phyloP scores from a whole-genome alignment of 805 yeast species.

The Candida tallmaniae region DNA sequence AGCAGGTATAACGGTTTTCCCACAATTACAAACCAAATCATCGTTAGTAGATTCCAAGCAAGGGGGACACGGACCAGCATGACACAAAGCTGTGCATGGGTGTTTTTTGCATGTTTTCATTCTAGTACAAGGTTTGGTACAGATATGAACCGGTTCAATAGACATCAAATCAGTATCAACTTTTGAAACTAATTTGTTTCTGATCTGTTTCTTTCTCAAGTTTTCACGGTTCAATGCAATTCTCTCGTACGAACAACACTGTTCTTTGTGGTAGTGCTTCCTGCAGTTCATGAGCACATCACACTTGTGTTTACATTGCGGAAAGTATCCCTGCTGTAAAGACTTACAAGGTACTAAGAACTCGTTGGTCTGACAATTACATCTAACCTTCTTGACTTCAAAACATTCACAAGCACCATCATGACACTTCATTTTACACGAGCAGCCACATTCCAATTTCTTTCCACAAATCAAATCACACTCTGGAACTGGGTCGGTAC shows the following conservation, averaged over 20 bases:
- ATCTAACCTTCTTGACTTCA: constrained; percentile 45
- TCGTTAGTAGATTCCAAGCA: constrained; percentile 79
- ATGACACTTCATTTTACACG: constrained; percentile 69
- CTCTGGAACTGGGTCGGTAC: constrained; percentile 77
- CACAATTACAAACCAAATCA: constrained; percentile 77
- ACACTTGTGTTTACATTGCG: constrained; percentile 70
- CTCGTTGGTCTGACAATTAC: constrained; percentile 58
- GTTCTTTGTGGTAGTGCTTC: constrained; percentile 65
- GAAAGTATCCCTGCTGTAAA: constrained; percentile 43
- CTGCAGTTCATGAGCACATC: constrained; percentile 72
- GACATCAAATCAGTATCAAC: constrained; percentile 41
- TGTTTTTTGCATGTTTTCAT: constrained; percentile 60
- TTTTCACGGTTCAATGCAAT: constrained; percentile 55
- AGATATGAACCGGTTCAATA: constrained; percentile 71
- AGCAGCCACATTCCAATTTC: constrained; percentile 64
- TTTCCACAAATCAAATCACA: constrained; percentile 67
- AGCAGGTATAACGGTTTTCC: constrained; percentile 69
- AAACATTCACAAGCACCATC: constrained; percentile 71
- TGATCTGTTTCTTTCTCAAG: constrained; percentile 43
- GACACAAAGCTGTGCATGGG: constrained; percentile 66
- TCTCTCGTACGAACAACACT: constrained; percentile 69
- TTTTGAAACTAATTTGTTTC: constrained; percentile 40
- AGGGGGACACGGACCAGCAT: constrained; percentile 73
- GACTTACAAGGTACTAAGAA: constrained; percentile 63
- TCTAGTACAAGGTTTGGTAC: constrained; percentile 62